These are phyloP conservation scores for Alternaria sp. DNA, from an alignment of 2,329 filamentous ascomycete genomes.

Conservation along the genomic window DNA sequence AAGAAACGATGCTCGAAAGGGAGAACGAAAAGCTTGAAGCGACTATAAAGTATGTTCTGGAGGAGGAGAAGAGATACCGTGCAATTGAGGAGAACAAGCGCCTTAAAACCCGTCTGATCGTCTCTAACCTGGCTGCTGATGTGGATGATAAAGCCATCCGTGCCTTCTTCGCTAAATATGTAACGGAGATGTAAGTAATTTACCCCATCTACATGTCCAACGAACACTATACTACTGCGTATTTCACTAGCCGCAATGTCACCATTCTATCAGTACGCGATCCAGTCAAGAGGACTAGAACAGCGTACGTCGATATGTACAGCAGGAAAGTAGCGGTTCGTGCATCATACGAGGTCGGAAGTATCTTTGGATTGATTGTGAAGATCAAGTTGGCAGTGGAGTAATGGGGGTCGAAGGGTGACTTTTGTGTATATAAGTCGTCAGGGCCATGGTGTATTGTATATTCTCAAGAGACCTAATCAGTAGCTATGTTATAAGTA, in stretches of 20 bases:
- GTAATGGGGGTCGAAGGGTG: background rate
- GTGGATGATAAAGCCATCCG: constrained; percentile 27
- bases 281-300: constrained; percentile 30
- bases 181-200: constrained; percentile 27
- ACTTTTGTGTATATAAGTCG: background rate
- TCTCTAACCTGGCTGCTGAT: constrained; percentile 39
- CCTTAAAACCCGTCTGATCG: constrained; percentile 25
- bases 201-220: background rate
- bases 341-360: constrained; percentile 20
- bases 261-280: constrained; percentile 27
- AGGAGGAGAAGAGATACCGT: constrained; percentile 18
- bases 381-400: constrained; percentile 21
- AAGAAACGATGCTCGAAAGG: constrained; percentile 13
- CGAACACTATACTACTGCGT: background rate
- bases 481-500: background rate
- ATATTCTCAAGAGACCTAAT: background rate
- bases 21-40: constrained; percentile 18
- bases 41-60: constrained; percentile 16
- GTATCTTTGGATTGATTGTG: constrained; percentile 31
- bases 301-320: constrained; percentile 33
- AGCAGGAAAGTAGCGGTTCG: constrained; percentile 22
- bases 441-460: background rate
- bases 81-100: constrained; percentile 18
- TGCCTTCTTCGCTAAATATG: constrained; percentile 23
- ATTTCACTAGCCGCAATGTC: constrained; percentile 23